Evolutionary conservation across 805 yeast species (phyloP).

Genomic region (Jamesozyma lodderae): DNA sequence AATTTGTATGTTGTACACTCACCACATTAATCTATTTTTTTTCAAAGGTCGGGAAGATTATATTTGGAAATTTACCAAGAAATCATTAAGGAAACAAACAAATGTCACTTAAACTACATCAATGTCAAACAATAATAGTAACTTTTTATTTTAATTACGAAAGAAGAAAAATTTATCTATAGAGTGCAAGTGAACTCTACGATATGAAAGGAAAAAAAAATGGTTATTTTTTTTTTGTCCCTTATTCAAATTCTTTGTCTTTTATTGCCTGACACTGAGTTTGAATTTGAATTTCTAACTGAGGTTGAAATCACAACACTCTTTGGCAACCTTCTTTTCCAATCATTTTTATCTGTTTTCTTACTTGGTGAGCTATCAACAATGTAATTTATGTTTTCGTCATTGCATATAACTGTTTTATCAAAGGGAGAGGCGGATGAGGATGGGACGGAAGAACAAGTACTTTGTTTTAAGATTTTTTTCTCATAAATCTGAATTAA

Average conservation of each 20-base stretch:
- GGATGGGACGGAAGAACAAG: not conserved
- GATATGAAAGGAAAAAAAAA: no score
- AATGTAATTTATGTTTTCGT: not conserved
- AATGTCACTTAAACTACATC: no score
- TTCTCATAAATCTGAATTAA: conserved; percentile 32
- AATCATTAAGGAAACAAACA: no score
- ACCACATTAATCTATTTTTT: no score
- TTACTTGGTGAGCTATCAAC: conserved; percentile 10
- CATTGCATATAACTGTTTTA: not conserved
- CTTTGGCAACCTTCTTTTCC: conserved; percentile 24
- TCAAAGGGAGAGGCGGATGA: not conserved
- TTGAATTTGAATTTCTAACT: conserved; percentile 3
- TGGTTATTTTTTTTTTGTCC: not conserved
- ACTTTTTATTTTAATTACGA: no score
- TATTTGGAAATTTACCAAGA: no score
- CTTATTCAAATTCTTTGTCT: conserved; percentile 5
- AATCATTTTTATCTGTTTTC: conserved; percentile 7
- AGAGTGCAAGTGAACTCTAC: no score
- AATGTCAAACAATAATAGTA: no score
- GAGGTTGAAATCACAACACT: conserved; percentile 11
- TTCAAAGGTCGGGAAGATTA: no score
- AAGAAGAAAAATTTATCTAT: no score
- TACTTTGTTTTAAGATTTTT: conserved; percentile 14
- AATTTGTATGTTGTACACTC: no score
- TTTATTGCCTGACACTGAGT: conserved; percentile 6